These are phyloP conservation scores for Rhizomucor miehei DNA, from an alignment of 371 early-diverging fungal genomes.

Conservation along the genomic window DNA sequence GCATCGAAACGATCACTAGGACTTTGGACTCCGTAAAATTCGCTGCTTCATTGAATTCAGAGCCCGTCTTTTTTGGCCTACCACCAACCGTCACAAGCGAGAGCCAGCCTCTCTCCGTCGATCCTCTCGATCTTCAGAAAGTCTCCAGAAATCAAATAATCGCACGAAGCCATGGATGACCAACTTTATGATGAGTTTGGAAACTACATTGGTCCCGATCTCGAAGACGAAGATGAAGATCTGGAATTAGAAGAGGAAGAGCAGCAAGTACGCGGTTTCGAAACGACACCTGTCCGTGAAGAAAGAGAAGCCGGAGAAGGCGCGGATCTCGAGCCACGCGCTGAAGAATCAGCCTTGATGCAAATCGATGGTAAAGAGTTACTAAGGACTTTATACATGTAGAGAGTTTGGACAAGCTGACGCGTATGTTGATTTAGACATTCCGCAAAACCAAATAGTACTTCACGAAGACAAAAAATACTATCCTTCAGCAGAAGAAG, in stretches of 20 bases:
- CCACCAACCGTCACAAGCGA: too few relatives aligned
- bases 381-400: not conserved
- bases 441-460: constrained; percentile 78
- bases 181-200: constrained; percentile 95
- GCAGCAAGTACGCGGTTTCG: constrained; percentile 13
- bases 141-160: too few relatives aligned
- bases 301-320: constrained; percentile 4
- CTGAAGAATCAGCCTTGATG: constrained; percentile 29
- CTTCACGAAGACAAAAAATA: constrained; percentile 98
- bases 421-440: constrained; percentile 32
- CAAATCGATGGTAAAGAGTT: constrained; percentile 35
- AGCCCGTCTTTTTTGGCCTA: too few relatives aligned
- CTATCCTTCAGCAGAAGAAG: constrained; percentile 95
- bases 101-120: too few relatives aligned
- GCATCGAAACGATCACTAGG: too few relatives aligned
- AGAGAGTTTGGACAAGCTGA: not conserved
- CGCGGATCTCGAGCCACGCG: not conserved
- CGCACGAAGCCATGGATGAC: constrained; percentile 63
- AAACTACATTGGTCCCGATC: constrained; percentile 97
- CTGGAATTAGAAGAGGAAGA: constrained; percentile 38
- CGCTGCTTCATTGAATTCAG: too few relatives aligned
- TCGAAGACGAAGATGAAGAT: constrained; percentile 66
- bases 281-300: constrained; percentile 6
- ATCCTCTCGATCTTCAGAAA: too few relatives aligned
- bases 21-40: too few relatives aligned